phyloP scores from a whole-genome alignment of 208 protist species.

The Trypanosoma theileri region DNA sequence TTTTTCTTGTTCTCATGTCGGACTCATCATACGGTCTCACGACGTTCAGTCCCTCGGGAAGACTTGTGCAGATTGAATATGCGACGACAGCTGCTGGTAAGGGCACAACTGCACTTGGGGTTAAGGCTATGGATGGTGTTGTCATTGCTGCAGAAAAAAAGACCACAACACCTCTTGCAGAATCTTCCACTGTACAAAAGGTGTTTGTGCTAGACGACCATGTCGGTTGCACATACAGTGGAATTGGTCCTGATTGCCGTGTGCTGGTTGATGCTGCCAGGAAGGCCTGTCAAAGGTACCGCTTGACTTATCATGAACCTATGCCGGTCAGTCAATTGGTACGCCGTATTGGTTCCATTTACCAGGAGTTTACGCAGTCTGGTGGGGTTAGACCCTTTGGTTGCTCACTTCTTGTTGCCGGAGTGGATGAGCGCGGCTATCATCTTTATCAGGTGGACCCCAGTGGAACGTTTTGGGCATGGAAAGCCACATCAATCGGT shows the following conservation, averaged over 20 bases:
- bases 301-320: constrained; percentile 91
- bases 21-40: constrained; percentile 98
- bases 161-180: constrained; percentile 93
- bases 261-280: constrained; percentile 96
- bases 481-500: constrained; percentile 99
- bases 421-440: constrained; percentile 94
- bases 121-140: constrained; percentile 97
- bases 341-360: constrained; percentile 96
- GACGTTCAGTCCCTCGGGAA: constrained; percentile 99
- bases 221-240: constrained; percentile 98
- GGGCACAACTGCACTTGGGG: constrained; percentile 92
- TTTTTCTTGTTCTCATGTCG: constrained; percentile 54
- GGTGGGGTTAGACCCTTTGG: constrained; percentile 99
- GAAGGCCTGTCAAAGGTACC: constrained; percentile 96
- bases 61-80: constrained; percentile 99
- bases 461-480: constrained; percentile 98
- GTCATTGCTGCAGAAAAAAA: constrained; percentile 99
- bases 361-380: constrained; percentile 99
- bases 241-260: constrained; percentile 98
- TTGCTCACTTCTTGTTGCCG: constrained; percentile 98
- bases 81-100: constrained; percentile 96
- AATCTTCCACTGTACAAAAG: constrained; percentile 95
- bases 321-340: constrained; percentile 97
- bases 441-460: constrained; percentile 99
- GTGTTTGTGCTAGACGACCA: constrained; percentile 93